Evolutionary conservation across 805 yeast species (phyloP), one percentile per base, ranked within the genome.

Genomic region (Martiniozyma abietophila): DNA sequence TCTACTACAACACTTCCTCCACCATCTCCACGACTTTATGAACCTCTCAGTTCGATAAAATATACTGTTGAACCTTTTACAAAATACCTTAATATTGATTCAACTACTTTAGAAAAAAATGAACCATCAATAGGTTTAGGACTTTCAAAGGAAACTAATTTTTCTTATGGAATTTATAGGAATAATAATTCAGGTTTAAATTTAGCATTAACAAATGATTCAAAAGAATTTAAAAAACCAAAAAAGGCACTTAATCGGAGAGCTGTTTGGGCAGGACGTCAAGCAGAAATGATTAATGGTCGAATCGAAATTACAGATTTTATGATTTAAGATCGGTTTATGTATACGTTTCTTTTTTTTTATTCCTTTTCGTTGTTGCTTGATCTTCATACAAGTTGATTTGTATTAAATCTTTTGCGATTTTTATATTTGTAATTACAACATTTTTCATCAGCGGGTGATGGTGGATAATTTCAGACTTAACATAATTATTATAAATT

Each of bases 191-290:
- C 20, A 27, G 28, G 46, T 27, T 41, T 49, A 18, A 54, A 53
- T 32, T 37, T 55, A 12, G 52, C 59, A 2, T 35, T 53, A 24
- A 46, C 53, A 8, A 47, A 47, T 23, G 47, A 49, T 7, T 19
- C 37, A 12, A 28, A 31, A 15, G n/a, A 25, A 21, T n/a, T 18
- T 11, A 23, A 12, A 32, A 37, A 34, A 8, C 39, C 32, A 20
- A 53, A 49, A 15, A 10, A 17, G 12, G 56, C 61, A 3, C 34
- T 56, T 25, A 56, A 55, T 27, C 52, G 45, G 29, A 42, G 55
- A 19, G 57, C 61, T 6, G 32, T 56, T 14, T 46, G 53, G 34
- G 47, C 50, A 17, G 60, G 60, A 8, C 51, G 48, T 29, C 52
- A 49, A 17, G 40, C 45, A 17, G 56, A 55, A 36, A 54, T 56